Percentiles rank a stretch among this genome's conserved stretches.
Evolutionary conservation across 768 basidiomycete genomes (phyloP).

Genomic region (Podaxis sp.): DNA sequence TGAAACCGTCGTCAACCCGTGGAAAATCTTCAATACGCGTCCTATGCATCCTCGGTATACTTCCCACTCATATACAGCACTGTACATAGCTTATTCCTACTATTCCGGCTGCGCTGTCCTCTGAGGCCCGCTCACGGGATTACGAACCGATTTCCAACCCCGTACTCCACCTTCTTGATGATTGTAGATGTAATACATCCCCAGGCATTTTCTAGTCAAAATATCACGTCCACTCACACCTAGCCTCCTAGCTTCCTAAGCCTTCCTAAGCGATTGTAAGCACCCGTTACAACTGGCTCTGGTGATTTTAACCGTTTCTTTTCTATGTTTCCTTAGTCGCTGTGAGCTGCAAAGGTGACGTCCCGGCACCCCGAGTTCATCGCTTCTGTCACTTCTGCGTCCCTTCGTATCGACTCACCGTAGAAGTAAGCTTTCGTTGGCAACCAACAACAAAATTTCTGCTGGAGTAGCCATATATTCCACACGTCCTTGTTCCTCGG

Average conservation of each 20-base stretch:
- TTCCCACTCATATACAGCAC: constrained; percentile 8
- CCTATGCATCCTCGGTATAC: not conserved
- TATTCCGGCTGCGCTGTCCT: constrained; percentile 31
- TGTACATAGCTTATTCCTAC: constrained; percentile 27
- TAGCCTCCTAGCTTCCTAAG: constrained; percentile 12
- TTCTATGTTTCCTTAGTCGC: no score
- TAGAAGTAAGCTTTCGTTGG: not conserved
- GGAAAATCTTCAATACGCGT: not conserved
- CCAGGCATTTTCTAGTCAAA: constrained; percentile 24
- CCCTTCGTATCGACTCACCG: no score
- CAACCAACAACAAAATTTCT: not conserved
- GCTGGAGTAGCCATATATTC: constrained; percentile 20
- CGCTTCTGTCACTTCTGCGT: no score
- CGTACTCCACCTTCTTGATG: not conserved
- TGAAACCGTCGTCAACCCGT: not conserved
- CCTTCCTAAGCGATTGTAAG: constrained; percentile 22
- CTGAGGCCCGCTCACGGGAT: constrained; percentile 28
- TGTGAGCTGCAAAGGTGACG: no score
- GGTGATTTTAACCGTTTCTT: no score
- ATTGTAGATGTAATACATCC: constrained; percentile 19
- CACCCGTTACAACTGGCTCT: not conserved
- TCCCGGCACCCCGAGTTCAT: no score
- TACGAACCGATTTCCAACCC: not conserved
- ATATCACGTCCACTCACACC: constrained; percentile 25
- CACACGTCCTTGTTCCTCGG: constrained; percentile 26